A percentile compares a stretch with the other conserved stretches of the same genome.
phyloP scores from a whole-genome alignment of 2,329 filamentous ascomycete genomes.

The Fusarium sp. region DNA sequence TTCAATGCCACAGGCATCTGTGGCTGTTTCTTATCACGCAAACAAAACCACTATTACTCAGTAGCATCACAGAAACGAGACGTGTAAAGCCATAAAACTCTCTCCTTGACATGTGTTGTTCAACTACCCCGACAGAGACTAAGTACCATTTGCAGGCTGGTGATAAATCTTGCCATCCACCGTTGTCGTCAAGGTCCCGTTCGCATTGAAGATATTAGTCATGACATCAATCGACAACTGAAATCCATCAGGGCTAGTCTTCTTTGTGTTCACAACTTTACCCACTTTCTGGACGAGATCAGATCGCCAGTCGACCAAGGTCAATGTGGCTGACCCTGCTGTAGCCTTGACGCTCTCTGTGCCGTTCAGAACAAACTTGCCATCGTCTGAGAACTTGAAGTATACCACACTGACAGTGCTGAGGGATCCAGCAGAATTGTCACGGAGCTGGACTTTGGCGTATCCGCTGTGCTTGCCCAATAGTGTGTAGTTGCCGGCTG shows the following conservation, averaged over 20 bases:
- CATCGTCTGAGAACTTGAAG: neutral
- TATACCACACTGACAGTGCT: neutral
- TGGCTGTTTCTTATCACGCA: neutral
- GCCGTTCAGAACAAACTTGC: neutral
- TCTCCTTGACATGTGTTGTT: neutral
- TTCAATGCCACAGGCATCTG: no score
- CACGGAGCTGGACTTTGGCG: neutral
- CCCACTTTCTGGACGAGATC: neutral
- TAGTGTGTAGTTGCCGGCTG: neutral
- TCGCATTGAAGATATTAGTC: neutral
- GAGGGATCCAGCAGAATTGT: neutral
- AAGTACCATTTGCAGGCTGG: neutral
- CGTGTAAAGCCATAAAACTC: neutral
- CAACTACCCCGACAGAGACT: neutral
- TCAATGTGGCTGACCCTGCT: neutral
- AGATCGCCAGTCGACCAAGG: neutral
- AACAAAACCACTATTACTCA: neutral
- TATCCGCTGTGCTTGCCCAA: neutral
- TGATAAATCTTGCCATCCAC: neutral
- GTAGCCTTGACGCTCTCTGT: neutral
- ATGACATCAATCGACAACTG: neutral
- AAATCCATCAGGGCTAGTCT: neutral
- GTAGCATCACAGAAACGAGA: neutral
- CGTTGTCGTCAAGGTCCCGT: neutral
- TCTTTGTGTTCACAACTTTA: neutral